These are phyloP conservation scores for Mrakia hoshinonis DNA, from an alignment of 768 basidiomycete species.

Conservation along the genomic window DNA sequence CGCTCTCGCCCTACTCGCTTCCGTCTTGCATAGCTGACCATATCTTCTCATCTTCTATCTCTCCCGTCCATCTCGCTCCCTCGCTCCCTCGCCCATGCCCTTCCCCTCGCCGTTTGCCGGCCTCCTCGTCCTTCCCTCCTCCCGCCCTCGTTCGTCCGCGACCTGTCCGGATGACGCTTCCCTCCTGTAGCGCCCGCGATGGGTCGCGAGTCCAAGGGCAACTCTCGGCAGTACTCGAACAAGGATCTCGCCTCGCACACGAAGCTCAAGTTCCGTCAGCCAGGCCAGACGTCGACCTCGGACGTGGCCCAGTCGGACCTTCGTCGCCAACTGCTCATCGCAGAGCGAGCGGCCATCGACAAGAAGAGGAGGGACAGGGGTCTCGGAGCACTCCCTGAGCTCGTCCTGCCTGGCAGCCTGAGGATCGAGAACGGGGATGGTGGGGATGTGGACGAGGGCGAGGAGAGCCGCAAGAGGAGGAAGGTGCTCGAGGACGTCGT, in stretches of 20 bases:
- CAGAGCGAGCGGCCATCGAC: conserved; percentile 77
- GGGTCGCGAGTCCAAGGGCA: conserved; percentile 82
- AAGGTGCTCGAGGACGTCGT: conserved; percentile 78
- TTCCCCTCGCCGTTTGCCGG: background rate
- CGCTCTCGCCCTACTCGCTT: background rate
- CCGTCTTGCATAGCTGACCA: background rate
- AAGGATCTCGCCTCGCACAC: conserved; percentile 92
- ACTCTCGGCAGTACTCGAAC: conserved; percentile 84
- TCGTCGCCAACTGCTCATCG: conserved; percentile 67
- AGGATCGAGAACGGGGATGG: conserved; percentile 44
- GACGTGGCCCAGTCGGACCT: conserved; percentile 76
- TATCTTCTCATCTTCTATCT: background rate
- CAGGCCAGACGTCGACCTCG: conserved; percentile 70
- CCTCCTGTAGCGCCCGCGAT: conserved; percentile 55
- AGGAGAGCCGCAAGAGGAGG: conserved; percentile 65
- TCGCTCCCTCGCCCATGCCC: background rate
- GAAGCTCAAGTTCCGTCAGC: conserved; percentile 95
- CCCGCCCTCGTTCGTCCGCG: background rate
- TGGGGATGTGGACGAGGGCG: conserved; percentile 52
- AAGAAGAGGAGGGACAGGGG: conserved; percentile 91
- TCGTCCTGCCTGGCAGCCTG: conserved; percentile 33
- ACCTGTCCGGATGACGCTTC: too few species aligned
- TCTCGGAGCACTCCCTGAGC: conserved; percentile 41
- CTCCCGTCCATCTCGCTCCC: background rate
- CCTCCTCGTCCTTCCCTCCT: background rate